Conservation (phyloP, 2,329 filamentous ascomycete genomes). For the Elsinoe arachidis region DNA sequence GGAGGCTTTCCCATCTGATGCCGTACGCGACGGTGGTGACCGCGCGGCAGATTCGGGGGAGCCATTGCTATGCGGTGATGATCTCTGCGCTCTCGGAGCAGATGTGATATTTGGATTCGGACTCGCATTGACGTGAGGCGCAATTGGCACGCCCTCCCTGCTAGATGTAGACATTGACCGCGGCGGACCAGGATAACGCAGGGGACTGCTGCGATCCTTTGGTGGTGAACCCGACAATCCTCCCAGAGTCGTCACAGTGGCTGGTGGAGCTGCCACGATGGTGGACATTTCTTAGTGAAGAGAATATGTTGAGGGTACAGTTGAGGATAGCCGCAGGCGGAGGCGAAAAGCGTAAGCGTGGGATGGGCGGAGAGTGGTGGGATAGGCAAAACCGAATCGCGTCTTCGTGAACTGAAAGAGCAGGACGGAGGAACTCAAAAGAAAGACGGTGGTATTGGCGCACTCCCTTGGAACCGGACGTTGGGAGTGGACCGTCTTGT, state of each 20-base stretch:
- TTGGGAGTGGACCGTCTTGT: not conserved
- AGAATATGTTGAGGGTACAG: not conserved
- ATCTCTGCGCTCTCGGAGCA: constrained; percentile 29
- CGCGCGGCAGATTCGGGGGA: constrained; percentile 18
- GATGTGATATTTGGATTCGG: constrained; percentile 26
- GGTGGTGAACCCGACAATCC: constrained; percentile 4
- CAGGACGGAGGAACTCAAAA: not conserved
- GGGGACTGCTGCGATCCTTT: constrained; percentile 12
- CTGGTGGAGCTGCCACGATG: constrained; percentile 34
- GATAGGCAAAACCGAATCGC: not conserved
- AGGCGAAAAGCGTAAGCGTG: not conserved
- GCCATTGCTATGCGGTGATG: constrained; percentile 27
- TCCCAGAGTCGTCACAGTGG: constrained; percentile 9
- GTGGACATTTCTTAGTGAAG: constrained; percentile 33
- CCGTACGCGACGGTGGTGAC: constrained; percentile 23
- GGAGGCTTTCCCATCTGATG: constrained; percentile 45
- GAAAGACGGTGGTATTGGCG: not conserved
- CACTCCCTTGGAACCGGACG: not conserved
- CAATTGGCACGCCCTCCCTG: constrained; percentile 16
- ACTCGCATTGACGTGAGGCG: constrained; percentile 23
- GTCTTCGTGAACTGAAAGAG: not conserved
- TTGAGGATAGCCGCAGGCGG: not conserved
- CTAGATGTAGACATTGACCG: constrained; percentile 13
- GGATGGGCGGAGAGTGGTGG: not conserved
- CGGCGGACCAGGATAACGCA: constrained; percentile 11